Evolutionary conservation across 495 filamentous ascomycete species (phyloP).

Genomic region (Stereocaulon alpinum): DNA sequence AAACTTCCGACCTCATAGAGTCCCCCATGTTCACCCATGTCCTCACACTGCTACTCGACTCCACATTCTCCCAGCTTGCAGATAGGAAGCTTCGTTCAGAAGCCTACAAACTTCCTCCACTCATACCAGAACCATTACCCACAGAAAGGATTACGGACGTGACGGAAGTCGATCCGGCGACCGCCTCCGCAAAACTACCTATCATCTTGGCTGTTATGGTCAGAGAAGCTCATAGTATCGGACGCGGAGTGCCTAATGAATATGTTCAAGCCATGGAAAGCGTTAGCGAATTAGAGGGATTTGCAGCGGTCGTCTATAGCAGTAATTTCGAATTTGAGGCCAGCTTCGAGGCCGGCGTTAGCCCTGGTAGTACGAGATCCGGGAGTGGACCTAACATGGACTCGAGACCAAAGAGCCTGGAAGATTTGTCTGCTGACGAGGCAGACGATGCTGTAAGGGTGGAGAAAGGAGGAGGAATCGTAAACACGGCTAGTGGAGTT

Average conservation of each 20-base stretch:
- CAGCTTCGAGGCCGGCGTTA: conserved; percentile 26
- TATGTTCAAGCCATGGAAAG: conserved; percentile 76
- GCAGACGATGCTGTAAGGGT: conserved; percentile 10
- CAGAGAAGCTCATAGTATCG: conserved; percentile 81
- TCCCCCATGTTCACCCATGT: conserved; percentile 82
- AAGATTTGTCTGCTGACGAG: not conserved
- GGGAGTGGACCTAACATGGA: conserved; percentile 13
- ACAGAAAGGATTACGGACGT: conserved; percentile 33
- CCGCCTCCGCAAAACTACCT: conserved; percentile 63
- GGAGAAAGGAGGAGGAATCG: conserved; percentile 11
- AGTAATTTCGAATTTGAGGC: conserved; percentile 75
- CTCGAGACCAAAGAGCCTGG: conserved; percentile 6
- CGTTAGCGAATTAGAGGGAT: conserved; percentile 81
- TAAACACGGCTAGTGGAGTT: conserved; percentile 8
- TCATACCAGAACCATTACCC: conserved; percentile 33
- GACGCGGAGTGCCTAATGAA: conserved; percentile 74
- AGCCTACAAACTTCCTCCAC: conserved; percentile 55
- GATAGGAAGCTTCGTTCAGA: conserved; percentile 67
- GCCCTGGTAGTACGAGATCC: conserved; percentile 23
- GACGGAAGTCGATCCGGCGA: conserved; percentile 3
- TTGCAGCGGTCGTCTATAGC: conserved; percentile 88
- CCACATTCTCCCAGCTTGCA: conserved; percentile 70
- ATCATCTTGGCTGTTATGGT: conserved; percentile 79
- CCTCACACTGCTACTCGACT: conserved; percentile 73
- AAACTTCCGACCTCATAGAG: conserved; percentile 91